Conservation (phyloP, 176 grass and related monocot species). For the Calamus simplicifolius region DNA sequence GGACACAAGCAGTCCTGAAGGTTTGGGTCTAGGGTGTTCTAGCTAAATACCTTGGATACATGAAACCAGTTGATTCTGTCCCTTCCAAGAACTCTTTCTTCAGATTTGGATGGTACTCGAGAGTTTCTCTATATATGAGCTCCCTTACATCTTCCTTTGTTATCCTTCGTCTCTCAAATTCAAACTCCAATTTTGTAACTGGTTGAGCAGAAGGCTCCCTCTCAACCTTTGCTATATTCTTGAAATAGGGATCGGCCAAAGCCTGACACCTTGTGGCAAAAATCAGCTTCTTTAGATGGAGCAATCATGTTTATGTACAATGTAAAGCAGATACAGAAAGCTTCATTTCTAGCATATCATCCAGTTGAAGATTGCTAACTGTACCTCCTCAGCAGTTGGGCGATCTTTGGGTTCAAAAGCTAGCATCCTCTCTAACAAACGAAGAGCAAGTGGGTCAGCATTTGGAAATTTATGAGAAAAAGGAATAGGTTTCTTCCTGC, state of each 20-base stretch:
- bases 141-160: constrained; percentile 96
- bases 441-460: constrained; percentile 61
- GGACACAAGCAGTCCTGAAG: too few species aligned
- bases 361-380: constrained; percentile 10
- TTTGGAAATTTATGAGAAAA: constrained; percentile 80
- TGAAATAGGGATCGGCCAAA: constrained; percentile 94
- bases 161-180: constrained; percentile 85
- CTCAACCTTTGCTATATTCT: constrained; percentile 82
- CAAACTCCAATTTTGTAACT: constrained; percentile 87
- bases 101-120: constrained; percentile 95
- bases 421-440: constrained; percentile 74
- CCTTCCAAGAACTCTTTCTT: constrained; percentile 79
- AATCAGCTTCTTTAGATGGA: background rate
- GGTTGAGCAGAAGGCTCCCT: constrained; percentile 82
- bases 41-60: constrained; percentile 78
- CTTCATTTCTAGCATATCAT: constrained; percentile 19
- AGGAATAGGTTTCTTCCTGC: constrained; percentile 60
- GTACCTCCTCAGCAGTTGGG: constrained; percentile 85
- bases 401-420: constrained; percentile 96
- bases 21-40: background rate
- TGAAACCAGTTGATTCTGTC: constrained; percentile 69
- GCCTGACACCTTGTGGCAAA: constrained; percentile 39
- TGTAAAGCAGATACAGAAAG: background rate
- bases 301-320: background rate
- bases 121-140: constrained; percentile 94